These are phyloP conservation scores for Cyberlindnera japonica DNA, from an alignment of 805 yeast genomes.

Conservation along the genomic window DNA sequence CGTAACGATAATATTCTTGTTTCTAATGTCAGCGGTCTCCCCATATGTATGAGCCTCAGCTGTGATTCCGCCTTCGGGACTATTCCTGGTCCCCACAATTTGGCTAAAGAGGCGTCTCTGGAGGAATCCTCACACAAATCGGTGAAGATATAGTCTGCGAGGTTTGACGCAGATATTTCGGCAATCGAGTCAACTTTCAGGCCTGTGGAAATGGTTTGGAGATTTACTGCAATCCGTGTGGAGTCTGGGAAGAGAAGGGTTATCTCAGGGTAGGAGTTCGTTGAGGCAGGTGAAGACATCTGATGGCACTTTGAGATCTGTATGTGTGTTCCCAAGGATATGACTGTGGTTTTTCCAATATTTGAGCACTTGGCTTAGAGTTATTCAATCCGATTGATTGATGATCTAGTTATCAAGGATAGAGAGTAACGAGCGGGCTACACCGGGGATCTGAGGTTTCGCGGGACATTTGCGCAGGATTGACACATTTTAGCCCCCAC, in stretches of 20 bases:
- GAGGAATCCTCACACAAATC: neutral
- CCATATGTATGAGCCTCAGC: conserved; percentile 30
- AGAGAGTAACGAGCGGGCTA: neutral
- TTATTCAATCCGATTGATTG: no score
- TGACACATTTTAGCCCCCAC: no score
- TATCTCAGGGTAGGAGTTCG: no score
- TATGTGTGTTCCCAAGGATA: no score
- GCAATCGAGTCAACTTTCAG: no score
- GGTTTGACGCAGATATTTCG: no score
- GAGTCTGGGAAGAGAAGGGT: conserved; percentile 14
- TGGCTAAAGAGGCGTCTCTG: neutral
- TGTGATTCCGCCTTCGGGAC: conserved; percentile 3
- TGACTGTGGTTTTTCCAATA: no score
- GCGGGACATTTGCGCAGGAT: neutral
- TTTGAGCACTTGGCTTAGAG: no score
- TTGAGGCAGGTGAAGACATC: no score
- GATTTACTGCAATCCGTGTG: neutral
- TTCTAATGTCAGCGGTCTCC: conserved; percentile 24
- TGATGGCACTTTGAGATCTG: no score
- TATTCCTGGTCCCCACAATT: neutral
- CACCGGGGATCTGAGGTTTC: no score
- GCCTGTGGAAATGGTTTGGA: neutral
- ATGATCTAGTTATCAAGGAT: no score
- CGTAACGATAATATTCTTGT: conserved; percentile 13
- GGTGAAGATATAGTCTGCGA: neutral